phyloP scores from a whole-genome alignment of 306 rosid species.

The Gynostemma pentaphyllum region DNA sequence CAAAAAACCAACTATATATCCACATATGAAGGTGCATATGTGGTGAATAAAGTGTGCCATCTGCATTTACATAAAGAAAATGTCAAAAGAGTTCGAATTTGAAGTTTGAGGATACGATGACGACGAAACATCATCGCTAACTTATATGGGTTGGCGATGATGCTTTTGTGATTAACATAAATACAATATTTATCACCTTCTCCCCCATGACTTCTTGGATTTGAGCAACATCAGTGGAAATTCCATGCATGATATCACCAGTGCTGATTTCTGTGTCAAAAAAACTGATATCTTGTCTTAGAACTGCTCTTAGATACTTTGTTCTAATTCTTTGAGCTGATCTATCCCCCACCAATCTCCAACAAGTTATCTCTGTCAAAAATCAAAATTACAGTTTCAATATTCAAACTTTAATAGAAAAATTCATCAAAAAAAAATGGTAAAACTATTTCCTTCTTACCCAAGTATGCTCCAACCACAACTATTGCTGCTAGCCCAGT shows the following conservation, averaged over 20 bases:
- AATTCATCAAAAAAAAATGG: not conserved
- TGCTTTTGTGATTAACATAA: too few species aligned
- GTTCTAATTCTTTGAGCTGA: constrained; percentile 74
- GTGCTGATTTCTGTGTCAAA: constrained; percentile 58
- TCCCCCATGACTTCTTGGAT: constrained; percentile 96
- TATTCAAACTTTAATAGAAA: not conserved
- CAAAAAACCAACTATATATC: constrained; percentile 60
- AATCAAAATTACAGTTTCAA: constrained; percentile 21
- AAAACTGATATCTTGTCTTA: constrained; percentile 62
- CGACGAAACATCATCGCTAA: too few species aligned
- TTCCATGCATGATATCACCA: constrained; percentile 84
- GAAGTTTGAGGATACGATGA: not conserved
- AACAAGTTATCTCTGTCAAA: constrained; percentile 78
- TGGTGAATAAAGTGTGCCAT: constrained; percentile 84
- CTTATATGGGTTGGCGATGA: too few species aligned
- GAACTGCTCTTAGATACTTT: constrained; percentile 55
- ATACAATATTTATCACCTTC: constrained; percentile 45
- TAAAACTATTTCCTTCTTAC: constrained; percentile 30
- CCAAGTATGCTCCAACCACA: constrained; percentile 69
- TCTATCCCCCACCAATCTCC: constrained; percentile 89
- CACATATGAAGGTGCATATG: constrained; percentile 70
- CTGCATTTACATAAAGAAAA: constrained; percentile 28
- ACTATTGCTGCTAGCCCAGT: constrained; percentile 56
- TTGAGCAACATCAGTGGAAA: constrained; percentile 89
- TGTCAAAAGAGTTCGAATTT: not conserved